Evolutionary conservation across 2,329 filamentous ascomycete genomes (phyloP), one percentile per base, ranked within the genome.

Genomic region (Chaetomium globosum): DNA sequence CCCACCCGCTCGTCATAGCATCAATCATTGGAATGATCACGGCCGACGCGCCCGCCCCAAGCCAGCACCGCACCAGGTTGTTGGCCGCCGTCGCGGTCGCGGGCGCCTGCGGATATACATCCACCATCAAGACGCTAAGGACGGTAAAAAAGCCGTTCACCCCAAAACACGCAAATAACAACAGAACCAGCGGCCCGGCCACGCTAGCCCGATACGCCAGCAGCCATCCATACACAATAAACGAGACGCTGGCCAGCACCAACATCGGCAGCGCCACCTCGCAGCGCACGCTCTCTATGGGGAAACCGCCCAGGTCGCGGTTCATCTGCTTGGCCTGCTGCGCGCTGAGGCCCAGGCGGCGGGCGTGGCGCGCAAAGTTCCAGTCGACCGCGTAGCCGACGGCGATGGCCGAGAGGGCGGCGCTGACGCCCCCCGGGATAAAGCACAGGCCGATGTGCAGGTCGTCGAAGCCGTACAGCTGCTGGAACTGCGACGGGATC

Each of bases 311-410:
- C 13, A 85, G 74, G 66, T 85, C 80, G 19, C 61, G 54, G 49
- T 21, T 59, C 36, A 79, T 77, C 68, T 83, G 82, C 10, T 83
- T 82, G 56, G 79, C 83, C 69, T 80, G 81, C 63, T 82, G 82
- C 61, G 88, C 80, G 19, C 16, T 43, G 1, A 67, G 58, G 0
- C 83, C 83, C 0, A 85, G 74, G 5, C 76, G 78, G 10, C 75
- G 73, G 13, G 88, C 87, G 65, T 89, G 82, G 1, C 88, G 84
- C 1, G 82, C 80, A 73, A 87, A 93, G 74, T 90, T 91, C 77
- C 82, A 83, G 74, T 92, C 89, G 43, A 91, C 81, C 1, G 86
- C 69, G 2, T 81, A 80, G 0, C 89, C 87, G 2, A 78, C 77
- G 2, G 79, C 71, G 9, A 79, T 69, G 0, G 81, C 81, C 0